Evolutionary conservation across 305 asterid species (phyloP).

Genomic region (Stenogyne calaminthoides): DNA sequence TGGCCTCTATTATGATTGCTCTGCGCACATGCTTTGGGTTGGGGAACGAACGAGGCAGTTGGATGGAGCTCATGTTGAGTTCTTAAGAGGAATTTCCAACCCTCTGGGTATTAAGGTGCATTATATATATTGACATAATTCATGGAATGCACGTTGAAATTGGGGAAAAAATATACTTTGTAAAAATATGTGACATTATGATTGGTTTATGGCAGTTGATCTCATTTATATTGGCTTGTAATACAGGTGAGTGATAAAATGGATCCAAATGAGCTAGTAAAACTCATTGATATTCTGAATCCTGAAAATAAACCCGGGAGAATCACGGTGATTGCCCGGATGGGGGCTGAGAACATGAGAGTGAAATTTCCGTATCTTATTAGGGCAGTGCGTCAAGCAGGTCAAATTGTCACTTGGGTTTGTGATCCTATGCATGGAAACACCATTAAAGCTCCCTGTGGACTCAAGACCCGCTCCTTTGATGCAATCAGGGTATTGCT

Average conservation of each 20-base stretch:
- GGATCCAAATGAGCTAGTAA: conserved; percentile 54
- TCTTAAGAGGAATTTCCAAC: conserved; percentile 50
- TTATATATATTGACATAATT: neutral
- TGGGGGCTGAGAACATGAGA: conserved; percentile 52
- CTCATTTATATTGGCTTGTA: conserved; percentile 12
- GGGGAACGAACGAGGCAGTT: conserved; percentile 53
- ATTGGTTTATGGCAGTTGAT: neutral
- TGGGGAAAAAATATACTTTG: neutral
- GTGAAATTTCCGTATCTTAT: conserved; percentile 53
- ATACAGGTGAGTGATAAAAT: conserved; percentile 56
- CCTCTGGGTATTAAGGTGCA: conserved; percentile 53
- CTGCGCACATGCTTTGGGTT: conserved; percentile 56
- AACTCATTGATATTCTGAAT: conserved; percentile 53
- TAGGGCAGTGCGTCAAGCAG: conserved; percentile 55
- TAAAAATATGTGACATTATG: neutral
- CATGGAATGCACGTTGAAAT: conserved; percentile 1
- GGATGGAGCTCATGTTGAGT: conserved; percentile 56
- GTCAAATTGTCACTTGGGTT: conserved; percentile 59
- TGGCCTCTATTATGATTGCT: conserved; percentile 47
- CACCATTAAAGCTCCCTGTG: conserved; percentile 52
- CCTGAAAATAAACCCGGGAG: conserved; percentile 49
- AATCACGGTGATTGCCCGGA: conserved; percentile 43
- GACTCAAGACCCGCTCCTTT: conserved; percentile 56
- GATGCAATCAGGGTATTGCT: conserved; percentile 49
- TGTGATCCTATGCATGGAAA: conserved; percentile 59